These are phyloP conservation scores for Pleurozium schreberi DNA, from an alignment of 225 moss, liverwort and hornwort species.

Conservation along the genomic window DNA sequence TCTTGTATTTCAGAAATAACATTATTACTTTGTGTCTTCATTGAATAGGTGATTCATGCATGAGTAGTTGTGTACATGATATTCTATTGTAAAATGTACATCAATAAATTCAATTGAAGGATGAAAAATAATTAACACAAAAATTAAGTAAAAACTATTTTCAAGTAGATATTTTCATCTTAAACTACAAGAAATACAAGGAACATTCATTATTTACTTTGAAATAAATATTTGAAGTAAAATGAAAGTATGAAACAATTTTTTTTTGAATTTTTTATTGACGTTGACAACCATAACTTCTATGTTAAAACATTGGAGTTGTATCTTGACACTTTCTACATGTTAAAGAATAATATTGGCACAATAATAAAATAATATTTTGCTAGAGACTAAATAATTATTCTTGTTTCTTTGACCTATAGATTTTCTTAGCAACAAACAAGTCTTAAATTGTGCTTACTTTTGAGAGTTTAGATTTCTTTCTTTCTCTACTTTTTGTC, in stretches of 20 bases:
- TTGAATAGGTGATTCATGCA: not conserved
- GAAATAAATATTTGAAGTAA: not conserved
- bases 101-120: not conserved
- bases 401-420: not conserved
- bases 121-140: not conserved
- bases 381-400: too few relatives aligned
- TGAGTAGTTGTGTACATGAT: not conserved
- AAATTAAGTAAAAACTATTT: not conserved
- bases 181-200: not conserved
- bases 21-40: not conserved
- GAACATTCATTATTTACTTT: not conserved
- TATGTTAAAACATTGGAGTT: not conserved
- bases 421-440: not conserved
- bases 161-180: not conserved
- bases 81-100: not conserved
- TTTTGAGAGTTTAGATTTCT: not conserved
- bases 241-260: not conserved
- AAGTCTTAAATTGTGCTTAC: not conserved
- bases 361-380: too few relatives aligned
- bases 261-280: too few relatives aligned
- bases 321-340: too few relatives aligned
- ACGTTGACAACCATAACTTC: not conserved
- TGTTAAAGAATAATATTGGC: not conserved
- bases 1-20: not conserved
- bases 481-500: too few relatives aligned